Evolutionary conservation across 2,329 filamentous ascomycete genomes (phyloP), one percentile per base, ranked within the genome.

Genomic region (Ceratocystis cubensis): DNA sequence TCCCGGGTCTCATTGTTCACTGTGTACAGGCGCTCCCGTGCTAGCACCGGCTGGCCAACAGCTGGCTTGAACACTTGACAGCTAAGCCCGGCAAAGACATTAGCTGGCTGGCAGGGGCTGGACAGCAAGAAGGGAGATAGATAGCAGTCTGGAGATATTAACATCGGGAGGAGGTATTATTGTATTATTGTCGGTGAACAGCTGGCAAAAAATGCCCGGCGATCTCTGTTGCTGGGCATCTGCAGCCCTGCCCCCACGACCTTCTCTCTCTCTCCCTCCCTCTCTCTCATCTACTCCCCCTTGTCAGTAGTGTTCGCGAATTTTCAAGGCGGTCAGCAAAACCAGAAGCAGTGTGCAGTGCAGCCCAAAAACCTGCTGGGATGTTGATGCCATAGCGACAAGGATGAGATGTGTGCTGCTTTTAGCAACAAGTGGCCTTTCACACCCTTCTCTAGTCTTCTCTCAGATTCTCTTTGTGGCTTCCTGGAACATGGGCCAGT

Each of bases 341-440:
- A 30, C 17, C 7, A 5, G 33, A 30, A 20, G 25, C 53, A 41
- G 8, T 3, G 33, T 37, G 8, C 33, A 37, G 33, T 41, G 25
- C 53, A 59, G 53, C 53, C 53, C 53, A 59, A 59, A 37, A 25
- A 41, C 10, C 37, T 41, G 8, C 37, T 3, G 8, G 37, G 37
- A 13, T 41, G 37, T 41, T 41, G 33, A 41, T 13, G 37, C 37
- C 8, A 41, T 41, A 10, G 53, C 17, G 28, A 25, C 25, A 25
- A 59, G 53, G 28, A 37, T 30, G n/a, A 5, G 30, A 59, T 6
- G 28, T 30, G 53, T 57, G 28, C 17, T 30, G 4, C n/a, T 37
- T 59, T 59, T 59, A 17, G 53, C 53, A 25, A 59, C 53, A 59
- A 20, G 53, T 59, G 53, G 53, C 53, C 53, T 59, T 30, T 59